Conservation (phyloP, 306 rosid species). For the Pueraria montana region DNA sequence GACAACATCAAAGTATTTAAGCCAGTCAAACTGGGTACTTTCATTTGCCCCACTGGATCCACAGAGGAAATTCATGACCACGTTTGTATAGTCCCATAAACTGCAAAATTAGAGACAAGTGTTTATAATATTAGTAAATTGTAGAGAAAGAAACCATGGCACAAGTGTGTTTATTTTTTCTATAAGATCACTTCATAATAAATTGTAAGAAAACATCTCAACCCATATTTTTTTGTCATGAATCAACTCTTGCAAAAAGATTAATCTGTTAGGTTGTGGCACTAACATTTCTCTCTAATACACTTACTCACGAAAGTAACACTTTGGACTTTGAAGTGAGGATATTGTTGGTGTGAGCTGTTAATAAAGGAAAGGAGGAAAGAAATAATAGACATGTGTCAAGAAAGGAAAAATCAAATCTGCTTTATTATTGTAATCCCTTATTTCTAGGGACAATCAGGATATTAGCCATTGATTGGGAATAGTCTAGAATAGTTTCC, state of each 20-base stretch:
- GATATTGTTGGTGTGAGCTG: no score
- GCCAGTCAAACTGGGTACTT: constrained; percentile 73
- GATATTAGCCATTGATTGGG: no score
- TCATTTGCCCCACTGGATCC: constrained; percentile 55
- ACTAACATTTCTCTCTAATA: constrained; percentile 23
- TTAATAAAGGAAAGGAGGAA: no score
- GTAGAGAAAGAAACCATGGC: background rate
- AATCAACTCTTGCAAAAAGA: constrained; percentile 20
- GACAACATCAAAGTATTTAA: constrained; percentile 78
- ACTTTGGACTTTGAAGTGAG: constrained; percentile 20
- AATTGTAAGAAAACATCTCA: background rate
- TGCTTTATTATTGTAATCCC: no score
- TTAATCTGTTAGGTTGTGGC: constrained; percentile 12
- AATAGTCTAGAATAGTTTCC: no score
- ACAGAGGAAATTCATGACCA: constrained; percentile 83
- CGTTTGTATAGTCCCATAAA: constrained; percentile 88
- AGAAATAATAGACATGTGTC: no score
- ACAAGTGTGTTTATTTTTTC: background rate
- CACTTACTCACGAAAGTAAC: background rate
- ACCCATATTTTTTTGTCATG: background rate
- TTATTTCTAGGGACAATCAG: no score
- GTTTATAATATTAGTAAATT: constrained; percentile 2
- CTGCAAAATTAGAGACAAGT: constrained; percentile 56
- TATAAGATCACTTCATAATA: background rate
- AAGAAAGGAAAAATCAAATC: no score